Percentiles rank a stretch among this genome's conserved stretches.
These are phyloP conservation scores for Neckera pumila DNA, from an alignment of 225 moss, liverwort and hornwort species.

Conservation along the genomic window DNA sequence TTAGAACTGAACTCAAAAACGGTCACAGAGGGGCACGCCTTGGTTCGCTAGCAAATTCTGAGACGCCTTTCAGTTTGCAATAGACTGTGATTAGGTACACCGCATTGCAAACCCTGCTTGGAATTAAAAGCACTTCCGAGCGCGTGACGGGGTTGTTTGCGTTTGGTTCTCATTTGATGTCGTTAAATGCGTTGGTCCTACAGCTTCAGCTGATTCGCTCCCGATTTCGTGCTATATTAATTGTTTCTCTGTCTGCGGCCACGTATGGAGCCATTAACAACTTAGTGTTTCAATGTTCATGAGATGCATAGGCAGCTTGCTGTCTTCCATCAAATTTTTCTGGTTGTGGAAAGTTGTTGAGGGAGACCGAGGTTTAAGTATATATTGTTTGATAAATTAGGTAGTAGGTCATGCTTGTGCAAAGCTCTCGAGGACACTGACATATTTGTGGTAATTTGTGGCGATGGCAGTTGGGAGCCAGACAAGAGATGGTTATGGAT, in stretches of 20 bases:
- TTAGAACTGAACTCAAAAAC: not conserved
- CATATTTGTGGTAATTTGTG: not conserved
- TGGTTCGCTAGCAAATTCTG: not conserved
- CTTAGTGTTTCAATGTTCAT: not conserved
- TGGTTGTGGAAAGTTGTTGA: not conserved
- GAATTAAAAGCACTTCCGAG: not conserved
- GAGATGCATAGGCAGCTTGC: not conserved
- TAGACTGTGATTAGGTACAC: not conserved
- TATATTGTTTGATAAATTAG: not conserved
- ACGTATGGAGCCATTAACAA: not conserved
- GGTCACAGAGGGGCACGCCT: not conserved
- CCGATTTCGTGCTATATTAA: not conserved
- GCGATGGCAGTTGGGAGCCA: slow-evolving; percentile 58
- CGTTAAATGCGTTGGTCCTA: not conserved
- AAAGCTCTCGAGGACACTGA: not conserved
- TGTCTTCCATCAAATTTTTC: not conserved
- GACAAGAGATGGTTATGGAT: slow-evolving; percentile 60
- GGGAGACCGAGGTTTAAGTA: not conserved
- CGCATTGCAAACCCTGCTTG: not conserved
- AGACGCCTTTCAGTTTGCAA: not conserved
- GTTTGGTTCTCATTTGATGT: not conserved
- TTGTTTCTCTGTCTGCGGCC: not conserved
- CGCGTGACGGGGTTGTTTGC: not conserved
- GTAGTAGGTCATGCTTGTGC: not conserved
- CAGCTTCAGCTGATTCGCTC: not conserved